phyloP scores from a whole-genome alignment of 2,329 filamentous ascomycete genomes.

The Aspergillus aculeatus region DNA sequence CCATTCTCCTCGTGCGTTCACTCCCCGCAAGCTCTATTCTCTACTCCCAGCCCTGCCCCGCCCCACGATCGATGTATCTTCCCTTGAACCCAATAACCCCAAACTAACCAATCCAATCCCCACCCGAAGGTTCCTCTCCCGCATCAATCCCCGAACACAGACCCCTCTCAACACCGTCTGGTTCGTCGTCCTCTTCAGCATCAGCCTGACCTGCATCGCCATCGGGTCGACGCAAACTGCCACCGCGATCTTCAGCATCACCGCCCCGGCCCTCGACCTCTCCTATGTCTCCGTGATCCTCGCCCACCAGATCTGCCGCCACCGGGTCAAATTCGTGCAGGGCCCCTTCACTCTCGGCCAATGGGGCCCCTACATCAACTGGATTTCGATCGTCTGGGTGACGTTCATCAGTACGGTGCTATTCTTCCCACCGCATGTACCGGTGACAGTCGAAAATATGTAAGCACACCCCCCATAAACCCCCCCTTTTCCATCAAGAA shows the following conservation, averaged over 20 bases:
- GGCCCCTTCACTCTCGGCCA: conserved; percentile 59
- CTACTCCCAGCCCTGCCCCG: neutral
- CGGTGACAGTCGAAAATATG: conserved; percentile 52
- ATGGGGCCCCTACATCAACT: conserved; percentile 57
- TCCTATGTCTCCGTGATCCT: conserved; percentile 62
- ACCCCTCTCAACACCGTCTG: conserved; percentile 64
- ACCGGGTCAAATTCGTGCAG: conserved; percentile 54
- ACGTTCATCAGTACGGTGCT: conserved; percentile 62
- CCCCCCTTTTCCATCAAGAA: neutral
- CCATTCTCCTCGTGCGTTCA: conserved; percentile 56
- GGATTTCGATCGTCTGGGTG: conserved; percentile 60
- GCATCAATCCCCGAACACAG: conserved; percentile 53
- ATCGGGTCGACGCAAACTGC: conserved; percentile 46
- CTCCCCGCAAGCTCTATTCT: too few species aligned
- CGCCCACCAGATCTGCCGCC: conserved; percentile 55
- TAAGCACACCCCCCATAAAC: conserved; percentile 19
- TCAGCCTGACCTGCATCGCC: conserved; percentile 50
- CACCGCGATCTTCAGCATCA: conserved; percentile 54
- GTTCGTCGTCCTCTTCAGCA: conserved; percentile 61
- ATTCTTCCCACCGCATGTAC: conserved; percentile 51
- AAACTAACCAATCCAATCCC: neutral
- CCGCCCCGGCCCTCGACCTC: conserved; percentile 52
- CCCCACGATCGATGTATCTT: too few species aligned
- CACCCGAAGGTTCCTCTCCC: conserved; percentile 49
- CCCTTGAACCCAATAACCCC: neutral